Percentiles rank a stretch among this genome's conserved stretches.
phyloP scores from a whole-genome alignment of 306 rosid genomes.

The Cyclanthera cordifolia region DNA sequence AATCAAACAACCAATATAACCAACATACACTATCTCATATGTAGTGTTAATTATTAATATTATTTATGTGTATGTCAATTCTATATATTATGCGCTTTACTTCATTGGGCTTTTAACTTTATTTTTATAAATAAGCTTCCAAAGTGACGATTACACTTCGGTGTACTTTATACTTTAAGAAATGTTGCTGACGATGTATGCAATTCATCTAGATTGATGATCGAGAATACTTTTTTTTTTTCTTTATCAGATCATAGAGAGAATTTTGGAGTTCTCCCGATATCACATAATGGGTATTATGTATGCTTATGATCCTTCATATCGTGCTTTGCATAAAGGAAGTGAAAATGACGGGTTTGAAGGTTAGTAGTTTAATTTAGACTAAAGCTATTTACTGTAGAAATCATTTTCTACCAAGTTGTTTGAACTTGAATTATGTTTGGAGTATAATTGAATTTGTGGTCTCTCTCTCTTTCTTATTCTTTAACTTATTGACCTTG shows the following conservation, averaged over 20 bases:
- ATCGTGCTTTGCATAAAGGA: slow-evolving; percentile 81
- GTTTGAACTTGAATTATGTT: neutral
- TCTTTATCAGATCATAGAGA: slow-evolving; percentile 65
- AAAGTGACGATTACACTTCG: neutral
- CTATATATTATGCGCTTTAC: neutral
- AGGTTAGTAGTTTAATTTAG: slow-evolving; percentile 40
- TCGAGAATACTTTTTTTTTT: neutral
- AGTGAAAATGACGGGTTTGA: slow-evolving; percentile 52
- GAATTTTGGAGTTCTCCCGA: slow-evolving; percentile 88
- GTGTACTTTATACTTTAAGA: neutral
- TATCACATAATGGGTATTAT: slow-evolving; percentile 84
- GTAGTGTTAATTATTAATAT: neutral
- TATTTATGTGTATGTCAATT: neutral
- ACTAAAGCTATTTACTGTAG: neutral
- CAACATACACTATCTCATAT: neutral
- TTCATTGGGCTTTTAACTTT: neutral
- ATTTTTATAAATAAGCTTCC: neutral
- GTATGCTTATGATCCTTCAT: slow-evolving; percentile 92
- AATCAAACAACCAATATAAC: too few relatives aligned
- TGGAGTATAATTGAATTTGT: neutral
- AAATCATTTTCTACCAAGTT: neutral
- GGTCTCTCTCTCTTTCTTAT: neutral
- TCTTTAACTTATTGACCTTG: neutral
- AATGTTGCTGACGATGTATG: neutral
- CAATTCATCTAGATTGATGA: neutral